Evolutionary conservation across 139 green algal genomes (phyloP), one percentile per base, ranked within the genome.

Genomic region (Edaphochlamys debaryana): DNA sequence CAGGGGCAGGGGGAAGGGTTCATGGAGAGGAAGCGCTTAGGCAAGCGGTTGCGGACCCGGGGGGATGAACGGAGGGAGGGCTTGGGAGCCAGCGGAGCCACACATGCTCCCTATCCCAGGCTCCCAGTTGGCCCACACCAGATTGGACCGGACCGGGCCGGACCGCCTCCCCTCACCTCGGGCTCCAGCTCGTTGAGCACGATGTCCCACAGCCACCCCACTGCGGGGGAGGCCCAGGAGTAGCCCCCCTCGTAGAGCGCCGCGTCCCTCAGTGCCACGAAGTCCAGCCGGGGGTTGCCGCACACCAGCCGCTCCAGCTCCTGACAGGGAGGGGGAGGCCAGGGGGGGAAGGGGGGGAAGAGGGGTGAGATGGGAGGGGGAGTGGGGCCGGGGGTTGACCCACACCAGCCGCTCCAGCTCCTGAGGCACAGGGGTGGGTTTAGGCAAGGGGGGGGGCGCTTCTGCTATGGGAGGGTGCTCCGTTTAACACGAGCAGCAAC

Each of bases 211-310:
- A 98, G 89, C 96, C 95, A 98, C 60, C 80, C 60, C 48, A 94
- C 89, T 5, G 79, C 87, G 3, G 71, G 72, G 19, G 84, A 92
- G 40, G 67, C 82, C 17, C 89, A 63, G 22, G 41, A 87, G 91
- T 94, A 98, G 29, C 94, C 95, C 20, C 95, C 96, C 30, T 98
- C 96, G 83, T 98, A 98, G n/a, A 93, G 94, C 20, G 95, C 91
- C 23, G 92, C 90, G 64, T 86, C 87, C 68, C 95, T 86, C 42
- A 98, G 89, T 7, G 93, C 95, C 0, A 89, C 93, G 88, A 98
- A 98, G 91, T 98, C 96, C 9, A 98, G 92, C 50, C 93, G 82
- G 23, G 95, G 95, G 87, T 95, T 96, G 86, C 96, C 96, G 87
- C 95, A 98, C 75, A 98, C 90, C 69, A 98, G 90, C 32, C 94